phyloP scores from a whole-genome alignment of 768 basidiomycete species.

The Porphyrellus cyaneotinctus region DNA sequence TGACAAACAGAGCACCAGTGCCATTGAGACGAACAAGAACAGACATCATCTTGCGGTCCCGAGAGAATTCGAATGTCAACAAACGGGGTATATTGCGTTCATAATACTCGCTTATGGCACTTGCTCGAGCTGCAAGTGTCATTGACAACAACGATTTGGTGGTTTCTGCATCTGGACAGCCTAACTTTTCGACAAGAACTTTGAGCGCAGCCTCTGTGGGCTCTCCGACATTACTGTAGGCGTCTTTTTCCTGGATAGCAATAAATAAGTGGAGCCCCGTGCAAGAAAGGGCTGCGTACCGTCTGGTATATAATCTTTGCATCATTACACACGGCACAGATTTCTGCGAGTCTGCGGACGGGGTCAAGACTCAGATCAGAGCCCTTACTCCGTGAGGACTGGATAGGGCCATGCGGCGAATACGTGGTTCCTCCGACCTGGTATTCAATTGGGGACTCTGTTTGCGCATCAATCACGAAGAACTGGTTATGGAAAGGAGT shows the following conservation, averaged over 20 bases:
- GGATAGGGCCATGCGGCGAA: constrained; percentile 76
- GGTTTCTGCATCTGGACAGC: constrained; percentile 59
- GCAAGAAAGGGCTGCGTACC: constrained; percentile 40
- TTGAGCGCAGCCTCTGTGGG: constrained; percentile 97
- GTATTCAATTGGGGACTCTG: constrained; percentile 58
- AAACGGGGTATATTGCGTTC: constrained; percentile 73
- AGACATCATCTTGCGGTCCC: constrained; percentile 99
- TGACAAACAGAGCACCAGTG: constrained; percentile 80
- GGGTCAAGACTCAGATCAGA: constrained; percentile 63
- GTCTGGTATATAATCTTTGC: constrained; percentile 81
- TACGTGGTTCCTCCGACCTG: constrained; percentile 90
- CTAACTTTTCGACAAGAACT: constrained; percentile 93
- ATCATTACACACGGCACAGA: constrained; percentile 92
- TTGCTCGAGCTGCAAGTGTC: constrained; percentile 60
- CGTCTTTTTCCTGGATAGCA: constrained; percentile 61
- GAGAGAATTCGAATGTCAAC: constrained; percentile 95
- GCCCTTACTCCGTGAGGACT: constrained; percentile 58
- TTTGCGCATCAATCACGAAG: constrained; percentile 58
- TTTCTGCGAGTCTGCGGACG: constrained; percentile 83
- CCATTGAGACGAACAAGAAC: constrained; percentile 75
- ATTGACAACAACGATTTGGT: constrained; percentile 55
- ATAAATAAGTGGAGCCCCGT: not conserved
- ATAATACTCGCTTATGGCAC: constrained; percentile 80
- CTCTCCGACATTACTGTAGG: constrained; percentile 86
- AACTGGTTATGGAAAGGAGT: constrained; percentile 48